Base-by-base conservation (phyloP, 2,329 filamentous ascomycete species). In the Coniochaeta sp. region DNA sequence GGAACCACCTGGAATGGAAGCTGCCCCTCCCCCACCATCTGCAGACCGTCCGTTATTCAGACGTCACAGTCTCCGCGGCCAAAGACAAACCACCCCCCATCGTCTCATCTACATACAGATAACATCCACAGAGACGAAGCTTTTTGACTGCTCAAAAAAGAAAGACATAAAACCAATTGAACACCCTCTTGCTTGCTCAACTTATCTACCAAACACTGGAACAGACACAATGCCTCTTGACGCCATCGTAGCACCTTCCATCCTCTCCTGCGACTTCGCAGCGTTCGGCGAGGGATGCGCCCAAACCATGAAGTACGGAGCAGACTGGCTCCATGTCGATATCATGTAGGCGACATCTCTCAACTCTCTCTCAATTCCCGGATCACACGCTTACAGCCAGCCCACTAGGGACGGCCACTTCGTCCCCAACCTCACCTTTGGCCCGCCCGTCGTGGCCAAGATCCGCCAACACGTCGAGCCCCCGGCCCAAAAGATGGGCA, bases 371-470 rank as follows among this genome's bases (percentile, higher is more conserved):
- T 9, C 8, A 9, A 3, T 36, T 12, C 34, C 12, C 11, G 6
- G 12, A 12, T 12, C 3, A 3, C 34, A 36, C 50, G 57, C 62
- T 58, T 43, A 58, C 58, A 28, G 11, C 2, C 38, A 43, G 34
- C n/a, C 40, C 38, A 8, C 59, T 66, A 92, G 96, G 93, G 95
- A 99, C 74, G 95, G 95, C 61, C 95, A 99, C 74, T 99, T 99
- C 71, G 95, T 99, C 47, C 95, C 95, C 58, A 99, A 99, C 78
- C 92, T 99, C 75, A 98, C 95, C 56, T 97, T 98, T 71, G 95
- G 95, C 62, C 88, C 93, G 22, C 93, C 93, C 6, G 92, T 99
- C 40, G 95, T 99, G 54, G 93, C 91, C 67, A 96, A 93, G 80
- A 95, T 99, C 69, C 87, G 95, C 64, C 81, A 84, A 54, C 90